phyloP scores from a whole-genome alignment of 2,329 filamentous ascomycete genomes.

The Hypoxylon sp. region DNA sequence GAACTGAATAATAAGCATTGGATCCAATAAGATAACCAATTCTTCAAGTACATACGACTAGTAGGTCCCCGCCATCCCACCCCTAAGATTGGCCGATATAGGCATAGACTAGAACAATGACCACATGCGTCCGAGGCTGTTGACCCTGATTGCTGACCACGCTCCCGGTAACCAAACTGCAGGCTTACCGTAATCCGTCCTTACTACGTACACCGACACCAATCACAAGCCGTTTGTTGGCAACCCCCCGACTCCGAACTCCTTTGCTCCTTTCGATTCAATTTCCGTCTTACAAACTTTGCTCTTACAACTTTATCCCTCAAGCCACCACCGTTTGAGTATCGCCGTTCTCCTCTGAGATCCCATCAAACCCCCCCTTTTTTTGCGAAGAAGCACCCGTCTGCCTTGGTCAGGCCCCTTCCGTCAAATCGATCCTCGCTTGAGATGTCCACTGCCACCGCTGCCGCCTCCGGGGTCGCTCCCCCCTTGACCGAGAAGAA shows the following conservation, averaged over 20 bases:
- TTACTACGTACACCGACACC: constrained; percentile 38
- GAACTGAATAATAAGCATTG: constrained; percentile 18
- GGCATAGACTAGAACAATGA: constrained; percentile 30
- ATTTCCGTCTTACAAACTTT: constrained; percentile 30
- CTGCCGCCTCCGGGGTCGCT: constrained; percentile 67
- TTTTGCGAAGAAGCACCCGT: constrained; percentile 86
- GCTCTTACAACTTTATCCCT: constrained; percentile 30
- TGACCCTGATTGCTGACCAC: constrained; percentile 41
- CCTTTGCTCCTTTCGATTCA: constrained; percentile 19
- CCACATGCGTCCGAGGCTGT: constrained; percentile 41
- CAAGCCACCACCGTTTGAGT: constrained; percentile 20
- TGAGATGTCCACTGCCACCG: constrained; percentile 74
- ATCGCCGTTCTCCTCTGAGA: constrained; percentile 27
- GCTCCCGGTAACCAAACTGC: constrained; percentile 26
- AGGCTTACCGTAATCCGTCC: constrained; percentile 39
- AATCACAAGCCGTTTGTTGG: constrained; percentile 36
- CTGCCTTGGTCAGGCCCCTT: constrained; percentile 98
- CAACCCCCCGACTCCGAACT: constrained; percentile 33
- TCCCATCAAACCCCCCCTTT: constrained; percentile 20
- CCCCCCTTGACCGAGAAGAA: constrained; percentile 63
- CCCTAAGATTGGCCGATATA: constrained; percentile 19
- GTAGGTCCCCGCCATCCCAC: constrained; percentile 16
- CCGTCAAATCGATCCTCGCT: constrained; percentile 64
- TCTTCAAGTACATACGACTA: constrained; percentile 4
- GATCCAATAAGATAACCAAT: constrained; percentile 20